Base-by-base conservation (phyloP, 805 yeast species). In the Torulaspora indica region DNA sequence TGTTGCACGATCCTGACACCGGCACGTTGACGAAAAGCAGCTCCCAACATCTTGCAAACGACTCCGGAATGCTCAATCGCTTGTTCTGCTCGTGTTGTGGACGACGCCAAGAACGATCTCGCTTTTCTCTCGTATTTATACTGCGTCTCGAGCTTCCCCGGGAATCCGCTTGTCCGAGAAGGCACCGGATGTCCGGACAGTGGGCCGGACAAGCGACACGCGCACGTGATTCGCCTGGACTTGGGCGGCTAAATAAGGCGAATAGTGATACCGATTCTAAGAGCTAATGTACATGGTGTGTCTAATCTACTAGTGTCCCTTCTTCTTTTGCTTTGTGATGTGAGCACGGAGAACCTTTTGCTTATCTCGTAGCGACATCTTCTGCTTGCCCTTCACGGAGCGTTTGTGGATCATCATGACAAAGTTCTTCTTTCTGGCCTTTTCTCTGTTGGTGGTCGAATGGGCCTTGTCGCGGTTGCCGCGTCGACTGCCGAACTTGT, bases 341-440 rank as follows among this genome's bases (percentile, higher is more conserved):
- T 91, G 98, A 1, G 95, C 95, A 51, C 82, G 74, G 57, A 93
- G 69, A 14, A 85, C 80, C 65, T 81, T 85, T 66, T 90, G 97
- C 66, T 88, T 82, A 65, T 93, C 98, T 57, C 96, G 76, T 57
- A 93, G 73, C 45, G 96, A 86, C 76, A 84, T 74, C 70, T 82
- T 85, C 52, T 84, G 90, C 68, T 93, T 93, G 51, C 98, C 98
- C 67, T 86, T 95, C 31, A 93, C 98, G 40, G 86, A 81, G 58
- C 80, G 80, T 72, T 91, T 93, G 69, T 93, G 99, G 56, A 93
- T 86, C 91, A 86, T 86, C 99, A 93, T 93, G 63, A 93, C 91
- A 63, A 89, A 93, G 70, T 93, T 93, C 96, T 93, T 93, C 88
- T 88, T 88, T 67, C 98, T 78, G 18, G 89, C 95, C 78, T 93